Base-by-base conservation (phyloP, 2,329 filamentous ascomycete genomes). In the Xylaria sp. region DNA sequence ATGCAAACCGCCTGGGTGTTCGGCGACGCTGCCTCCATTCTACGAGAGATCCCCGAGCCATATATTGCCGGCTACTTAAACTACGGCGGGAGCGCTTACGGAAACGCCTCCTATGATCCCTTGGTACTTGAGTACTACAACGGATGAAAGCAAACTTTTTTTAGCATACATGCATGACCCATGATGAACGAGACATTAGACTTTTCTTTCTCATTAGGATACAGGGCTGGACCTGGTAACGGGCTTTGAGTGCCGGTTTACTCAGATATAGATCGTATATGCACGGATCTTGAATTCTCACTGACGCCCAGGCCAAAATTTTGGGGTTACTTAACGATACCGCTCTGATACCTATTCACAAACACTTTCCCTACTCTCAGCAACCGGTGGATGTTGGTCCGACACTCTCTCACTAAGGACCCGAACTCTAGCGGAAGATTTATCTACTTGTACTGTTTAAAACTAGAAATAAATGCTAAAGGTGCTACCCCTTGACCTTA, bases 21-120 rank as follows among this genome's bases (percentile, higher is more conserved):
- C 38, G 78, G 78, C 19, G 70, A 77, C 57, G 76, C 77, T 2
- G 62, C 67, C 3, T 71, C 79, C 37, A 78, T 80, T 57, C 64
- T 71, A 31, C 58, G 61, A 19, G 69, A 74, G 50, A 75, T 78
- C 12, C 76, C 76, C 8, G 51, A 72, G 9, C 75, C 75, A 0
- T 75, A 78, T 51, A 72, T 78, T 11, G 63, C 64, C 7, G 79
- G 78, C 0, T 84, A 83, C 57, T 61, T 83, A 3, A 66, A 72
- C 0, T 83, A 77, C 57, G 81, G 80, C 0, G 81, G 82, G 0
- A 77, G 71, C 31, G 82, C 79, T 0, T 82, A 80, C 47, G 82
- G 82, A 2, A 83, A 78, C 50, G 66, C 65, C 8, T 74, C 66
- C 3, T 73, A 71, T 55, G 74, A 76, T 57, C 74, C 75, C 2